Conservation (phyloP, 2,329 filamentous ascomycete genomes). For the Colletotrichum sublineola region DNA sequence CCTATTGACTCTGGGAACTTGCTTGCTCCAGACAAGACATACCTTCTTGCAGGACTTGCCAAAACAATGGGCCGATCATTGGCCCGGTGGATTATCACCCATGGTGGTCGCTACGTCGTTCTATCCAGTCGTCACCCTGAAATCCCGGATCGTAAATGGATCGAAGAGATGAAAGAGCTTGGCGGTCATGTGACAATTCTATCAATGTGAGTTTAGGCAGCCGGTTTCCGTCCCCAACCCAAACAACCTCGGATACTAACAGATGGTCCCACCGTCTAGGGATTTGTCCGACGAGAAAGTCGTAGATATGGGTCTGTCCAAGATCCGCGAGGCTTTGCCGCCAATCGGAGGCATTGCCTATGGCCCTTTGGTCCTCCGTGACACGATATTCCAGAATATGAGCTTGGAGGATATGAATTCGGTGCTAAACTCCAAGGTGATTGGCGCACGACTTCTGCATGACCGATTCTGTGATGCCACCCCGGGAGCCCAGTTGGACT, state of each 20-base stretch:
- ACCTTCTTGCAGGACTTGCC: slow-evolving; percentile 49
- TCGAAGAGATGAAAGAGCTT: slow-evolving; percentile 24
- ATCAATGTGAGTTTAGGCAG: background rate
- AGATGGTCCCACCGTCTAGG: background rate
- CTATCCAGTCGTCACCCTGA: slow-evolving; percentile 54
- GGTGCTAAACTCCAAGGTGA: slow-evolving; percentile 52
- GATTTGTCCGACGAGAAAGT: slow-evolving; percentile 36
- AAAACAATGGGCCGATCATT: slow-evolving; percentile 52
- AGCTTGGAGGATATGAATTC: slow-evolving; percentile 44
- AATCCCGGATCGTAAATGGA: slow-evolving; percentile 16
- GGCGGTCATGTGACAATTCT: slow-evolving; percentile 18
- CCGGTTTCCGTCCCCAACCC: background rate
- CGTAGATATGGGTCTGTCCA: slow-evolving; percentile 32
- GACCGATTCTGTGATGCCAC: slow-evolving; percentile 45
- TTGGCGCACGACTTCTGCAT: slow-evolving; percentile 50
- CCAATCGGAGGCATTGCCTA: slow-evolving; percentile 58
- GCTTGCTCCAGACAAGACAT: slow-evolving; percentile 47
- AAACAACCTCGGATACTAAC: background rate
- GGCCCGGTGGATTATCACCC: slow-evolving; percentile 51
- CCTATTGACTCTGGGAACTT: slow-evolving; percentile 20
- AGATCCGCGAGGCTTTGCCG: slow-evolving; percentile 45
- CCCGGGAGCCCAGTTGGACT: slow-evolving; percentile 47
- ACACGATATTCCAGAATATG: slow-evolving; percentile 51
- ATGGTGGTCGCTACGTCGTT: slow-evolving; percentile 52
- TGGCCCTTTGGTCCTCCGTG: slow-evolving; percentile 59